Evolutionary conservation across 495 filamentous ascomycete species (phyloP).

Genomic region (Neurospora sp.): DNA sequence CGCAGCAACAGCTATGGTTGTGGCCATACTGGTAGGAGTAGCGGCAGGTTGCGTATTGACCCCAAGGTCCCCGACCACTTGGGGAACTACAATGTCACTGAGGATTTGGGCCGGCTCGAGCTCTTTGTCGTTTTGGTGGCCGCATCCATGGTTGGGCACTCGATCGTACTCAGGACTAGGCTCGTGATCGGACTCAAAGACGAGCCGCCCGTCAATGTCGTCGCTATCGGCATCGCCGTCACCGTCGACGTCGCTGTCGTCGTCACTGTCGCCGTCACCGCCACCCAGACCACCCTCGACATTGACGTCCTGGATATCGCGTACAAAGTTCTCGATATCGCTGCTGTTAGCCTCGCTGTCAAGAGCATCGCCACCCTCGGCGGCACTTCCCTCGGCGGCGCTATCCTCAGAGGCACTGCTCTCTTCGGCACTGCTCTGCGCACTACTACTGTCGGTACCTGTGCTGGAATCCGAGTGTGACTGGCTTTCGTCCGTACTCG

Average conservation of each 20-base stretch:
- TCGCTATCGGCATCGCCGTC: background rate
- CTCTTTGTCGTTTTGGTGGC: background rate
- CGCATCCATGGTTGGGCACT: background rate
- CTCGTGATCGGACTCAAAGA: background rate
- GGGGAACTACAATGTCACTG: constrained; percentile 12
- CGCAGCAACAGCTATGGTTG: background rate
- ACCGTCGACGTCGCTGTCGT: background rate
- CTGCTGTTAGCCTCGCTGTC: background rate
- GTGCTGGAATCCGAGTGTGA: background rate
- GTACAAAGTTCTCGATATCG: background rate
- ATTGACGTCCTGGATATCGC: background rate
- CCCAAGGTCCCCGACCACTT: background rate
- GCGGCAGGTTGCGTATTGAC: background rate
- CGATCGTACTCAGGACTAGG: background rate
- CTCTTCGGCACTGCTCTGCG: background rate
- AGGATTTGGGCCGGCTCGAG: constrained; percentile 9
- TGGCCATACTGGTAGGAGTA: background rate
- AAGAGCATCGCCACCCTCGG: background rate
- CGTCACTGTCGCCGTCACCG: background rate
- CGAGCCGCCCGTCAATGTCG: background rate
- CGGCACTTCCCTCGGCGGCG: background rate
- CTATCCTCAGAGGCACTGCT: background rate
- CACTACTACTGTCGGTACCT: background rate
- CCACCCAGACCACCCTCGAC: background rate
- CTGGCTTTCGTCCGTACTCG: background rate